Percentiles rank a stretch among this genome's conserved stretches.
Evolutionary conservation across 2,329 filamentous ascomycete species (phyloP).

Genomic region (Diaporthe nobilis): DNA sequence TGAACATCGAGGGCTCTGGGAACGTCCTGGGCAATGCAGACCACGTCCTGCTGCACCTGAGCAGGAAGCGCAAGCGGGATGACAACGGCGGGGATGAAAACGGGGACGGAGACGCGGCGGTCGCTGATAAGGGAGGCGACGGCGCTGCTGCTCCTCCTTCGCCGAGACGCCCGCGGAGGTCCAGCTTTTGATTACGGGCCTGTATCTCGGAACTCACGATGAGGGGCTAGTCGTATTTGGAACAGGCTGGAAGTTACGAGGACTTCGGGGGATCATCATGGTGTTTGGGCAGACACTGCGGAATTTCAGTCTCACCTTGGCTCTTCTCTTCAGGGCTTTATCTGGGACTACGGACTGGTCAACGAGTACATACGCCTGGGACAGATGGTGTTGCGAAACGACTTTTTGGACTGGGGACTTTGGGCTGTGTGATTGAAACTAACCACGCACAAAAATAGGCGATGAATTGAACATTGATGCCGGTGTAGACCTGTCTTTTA

Average conservation of each 20-base stretch:
- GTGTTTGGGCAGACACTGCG: not conserved
- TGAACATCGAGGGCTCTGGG: conserved; percentile 59
- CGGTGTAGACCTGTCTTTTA: not conserved
- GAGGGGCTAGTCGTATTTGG: not conserved
- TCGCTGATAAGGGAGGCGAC: not conserved
- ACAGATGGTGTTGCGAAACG: not conserved
- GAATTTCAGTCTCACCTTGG: not conserved
- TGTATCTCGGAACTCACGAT: not conserved
- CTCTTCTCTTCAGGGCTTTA: no score
- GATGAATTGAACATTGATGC: not conserved
- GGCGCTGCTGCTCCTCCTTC: not conserved
- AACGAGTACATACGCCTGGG: not conserved
- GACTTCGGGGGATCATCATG: not conserved
- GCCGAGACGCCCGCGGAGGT: conserved; percentile 19
- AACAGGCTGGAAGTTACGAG: not conserved
- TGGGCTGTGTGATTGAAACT: not conserved
- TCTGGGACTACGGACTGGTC: not conserved
- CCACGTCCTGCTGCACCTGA: conserved; percentile 32
- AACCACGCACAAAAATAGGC: not conserved
- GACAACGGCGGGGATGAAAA: not conserved
- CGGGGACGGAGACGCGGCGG: not conserved
- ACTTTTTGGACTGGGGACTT: not conserved
- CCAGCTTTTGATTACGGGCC: conserved; percentile 18
- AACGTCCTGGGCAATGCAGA: conserved; percentile 59
- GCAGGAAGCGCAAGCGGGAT: conserved; percentile 32